Percentiles rank a stretch among this genome's conserved stretches.
Evolutionary conservation across 1,284 basidiomycete species (phyloP).

Genomic region (Sanghuangporus sanghuang): DNA sequence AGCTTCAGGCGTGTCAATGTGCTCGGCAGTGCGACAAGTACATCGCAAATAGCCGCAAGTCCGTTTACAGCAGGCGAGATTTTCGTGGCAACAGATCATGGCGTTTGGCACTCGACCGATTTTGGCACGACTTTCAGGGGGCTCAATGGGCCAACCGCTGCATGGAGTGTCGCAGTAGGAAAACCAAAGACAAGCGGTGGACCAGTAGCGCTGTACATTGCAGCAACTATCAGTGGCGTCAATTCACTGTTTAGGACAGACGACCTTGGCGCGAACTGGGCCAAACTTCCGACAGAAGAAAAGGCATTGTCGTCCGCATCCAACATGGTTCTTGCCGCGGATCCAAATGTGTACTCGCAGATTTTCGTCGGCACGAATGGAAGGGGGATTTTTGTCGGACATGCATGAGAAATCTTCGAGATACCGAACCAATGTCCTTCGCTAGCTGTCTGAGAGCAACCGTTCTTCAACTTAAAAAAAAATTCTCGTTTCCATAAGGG

Average conservation of each 20-base stretch:
- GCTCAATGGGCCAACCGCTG: conserved; percentile 17
- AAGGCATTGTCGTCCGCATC: conserved; percentile 12
- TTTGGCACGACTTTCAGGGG: conserved; percentile 21
- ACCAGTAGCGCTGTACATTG: conserved; percentile 22
- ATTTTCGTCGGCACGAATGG: conserved; percentile 25
- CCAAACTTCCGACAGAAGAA: conserved; percentile 21
- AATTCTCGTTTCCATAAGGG: no score
- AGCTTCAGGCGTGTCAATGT: conserved; percentile 20
- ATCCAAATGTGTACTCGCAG: conserved; percentile 15
- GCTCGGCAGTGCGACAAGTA: conserved; percentile 19
- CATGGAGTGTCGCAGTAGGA: conserved; percentile 22
- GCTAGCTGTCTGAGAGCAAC: no score
- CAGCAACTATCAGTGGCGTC: conserved; percentile 18
- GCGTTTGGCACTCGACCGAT: conserved; percentile 23
- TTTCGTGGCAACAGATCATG: conserved; percentile 22
- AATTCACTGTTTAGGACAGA: conserved; percentile 22
- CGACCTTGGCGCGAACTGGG: conserved; percentile 22
- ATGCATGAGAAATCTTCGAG: background rate
- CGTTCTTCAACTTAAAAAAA: no score
- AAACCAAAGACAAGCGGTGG: conserved; percentile 22
- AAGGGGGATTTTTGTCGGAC: conserved; percentile 14
- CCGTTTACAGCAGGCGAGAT: conserved; percentile 21
- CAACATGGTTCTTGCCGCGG: conserved; percentile 18
- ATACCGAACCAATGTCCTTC: no score
- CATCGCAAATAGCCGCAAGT: conserved; percentile 21